A percentile compares a stretch with the other conserved stretches of the same genome.
Evolutionary conservation across 139 green algal species (phyloP).

Genomic region (Tetradesmus lagerheimii): DNA sequence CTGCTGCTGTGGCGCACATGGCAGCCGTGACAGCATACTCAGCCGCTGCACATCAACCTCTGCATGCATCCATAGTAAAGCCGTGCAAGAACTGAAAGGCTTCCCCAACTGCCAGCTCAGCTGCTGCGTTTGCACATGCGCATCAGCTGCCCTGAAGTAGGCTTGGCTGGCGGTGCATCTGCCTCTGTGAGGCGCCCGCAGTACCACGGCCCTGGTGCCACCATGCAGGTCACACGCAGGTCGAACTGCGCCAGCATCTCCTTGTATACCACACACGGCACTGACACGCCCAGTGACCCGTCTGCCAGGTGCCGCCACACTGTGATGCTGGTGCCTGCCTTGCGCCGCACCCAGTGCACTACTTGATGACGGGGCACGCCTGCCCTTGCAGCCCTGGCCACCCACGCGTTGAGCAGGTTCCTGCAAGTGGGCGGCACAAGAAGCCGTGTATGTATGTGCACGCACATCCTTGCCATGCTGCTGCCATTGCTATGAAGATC

Average conservation of each 20-base stretch:
- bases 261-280: slow-evolving; percentile 75
- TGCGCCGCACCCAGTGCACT: slow-evolving; percentile 75
- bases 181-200: slow-evolving; percentile 59
- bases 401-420: slow-evolving; percentile 52
- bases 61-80: not conserved
- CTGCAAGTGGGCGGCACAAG: not conserved
- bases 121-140: not conserved
- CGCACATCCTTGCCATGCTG: too few relatives aligned
- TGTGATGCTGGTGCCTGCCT: slow-evolving; percentile 64
- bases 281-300: slow-evolving; percentile 68
- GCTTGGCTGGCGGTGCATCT: slow-evolving; percentile 54
- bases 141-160: slow-evolving; percentile 62
- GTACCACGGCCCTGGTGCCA: slow-evolving; percentile 55
- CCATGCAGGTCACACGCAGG: slow-evolving; percentile 65
- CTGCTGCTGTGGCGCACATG: too few relatives aligned
- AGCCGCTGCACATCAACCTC: not conserved
- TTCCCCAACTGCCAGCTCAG: not conserved
- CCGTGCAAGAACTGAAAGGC: too few relatives aligned
- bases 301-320: slow-evolving; percentile 70
- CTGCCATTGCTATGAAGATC: too few relatives aligned
- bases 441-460: too few relatives aligned
- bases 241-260: slow-evolving; percentile 65
- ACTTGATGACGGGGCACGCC: slow-evolving; percentile 63
- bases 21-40: not conserved
- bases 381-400: slow-evolving; percentile 59